phyloP scores from a whole-genome alignment of 1,284 basidiomycete genomes.

The Meira miltonrushii region DNA sequence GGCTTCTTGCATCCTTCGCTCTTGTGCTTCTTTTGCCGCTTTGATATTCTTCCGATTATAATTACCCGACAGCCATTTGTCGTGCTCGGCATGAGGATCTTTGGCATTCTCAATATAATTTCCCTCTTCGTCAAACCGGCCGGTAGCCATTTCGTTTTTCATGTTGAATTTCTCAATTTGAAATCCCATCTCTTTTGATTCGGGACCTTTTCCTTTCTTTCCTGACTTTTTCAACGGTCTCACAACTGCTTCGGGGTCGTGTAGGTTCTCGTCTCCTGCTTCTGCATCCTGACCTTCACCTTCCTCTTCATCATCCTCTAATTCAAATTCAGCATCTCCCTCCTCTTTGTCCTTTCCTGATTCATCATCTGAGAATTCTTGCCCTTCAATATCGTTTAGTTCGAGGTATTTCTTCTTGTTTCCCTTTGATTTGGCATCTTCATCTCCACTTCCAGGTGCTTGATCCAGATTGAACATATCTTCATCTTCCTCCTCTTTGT shows the following conservation, averaged over 20 bases:
- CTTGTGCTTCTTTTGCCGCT: conserved; percentile 62
- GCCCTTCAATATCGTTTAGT: conserved; percentile 74
- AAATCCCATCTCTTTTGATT: conserved; percentile 66
- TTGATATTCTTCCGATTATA: conserved; percentile 76
- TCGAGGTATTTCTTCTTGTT: conserved; percentile 25
- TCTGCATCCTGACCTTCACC: conserved; percentile 14
- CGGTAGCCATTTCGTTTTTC: conserved; percentile 96
- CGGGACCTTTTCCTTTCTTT: conserved; percentile 14
- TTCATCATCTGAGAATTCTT: conserved; percentile 42
- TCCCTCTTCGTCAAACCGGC: conserved; percentile 91
- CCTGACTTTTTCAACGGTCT: conserved; percentile 19
- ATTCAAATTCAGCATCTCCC: conserved; percentile 27
- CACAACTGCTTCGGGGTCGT: conserved; percentile 15
- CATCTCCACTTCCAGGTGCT: conserved; percentile 12
- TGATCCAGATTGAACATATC: conserved; percentile 72
- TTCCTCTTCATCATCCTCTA: conserved; percentile 40
- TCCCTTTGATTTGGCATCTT: conserved; percentile 12
- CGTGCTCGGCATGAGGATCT: conserved; percentile 85
- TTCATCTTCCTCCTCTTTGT: conserved; percentile 56
- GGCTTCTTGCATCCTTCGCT: conserved; percentile 60
- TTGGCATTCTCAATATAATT: conserved; percentile 70
- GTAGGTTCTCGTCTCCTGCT: conserved; percentile 10
- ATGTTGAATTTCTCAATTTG: conserved; percentile 96
- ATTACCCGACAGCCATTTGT: conserved; percentile 87
- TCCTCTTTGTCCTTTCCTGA: conserved; percentile 23